A percentile compares a stretch with the other conserved stretches of the same genome.
phyloP scores from a whole-genome alignment of 371 early-diverging fungal species.

The Choanephora cucurbitarum region DNA sequence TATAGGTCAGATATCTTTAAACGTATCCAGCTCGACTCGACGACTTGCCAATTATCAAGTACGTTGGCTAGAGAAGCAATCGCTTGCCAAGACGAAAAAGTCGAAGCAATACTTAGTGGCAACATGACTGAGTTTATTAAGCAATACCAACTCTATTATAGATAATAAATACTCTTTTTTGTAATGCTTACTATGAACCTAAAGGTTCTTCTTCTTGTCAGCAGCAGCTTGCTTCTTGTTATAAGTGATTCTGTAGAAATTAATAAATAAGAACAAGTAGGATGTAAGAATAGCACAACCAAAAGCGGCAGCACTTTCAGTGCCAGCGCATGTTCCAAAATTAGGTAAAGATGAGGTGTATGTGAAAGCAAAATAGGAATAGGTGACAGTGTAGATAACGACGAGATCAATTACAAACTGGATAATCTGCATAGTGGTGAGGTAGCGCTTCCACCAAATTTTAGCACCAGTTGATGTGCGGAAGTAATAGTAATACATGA shows the following conservation, averaged over 20 bases:
- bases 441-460: slow-evolving; percentile 88
- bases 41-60: slow-evolving; percentile 24
- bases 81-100: neutral
- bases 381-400: slow-evolving; percentile 72
- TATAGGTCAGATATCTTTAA: slow-evolving; percentile 15
- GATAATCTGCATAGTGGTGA: slow-evolving; percentile 85
- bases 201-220: neutral
- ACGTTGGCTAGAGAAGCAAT: slow-evolving; percentile 26
- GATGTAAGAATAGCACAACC: slow-evolving; percentile 75
- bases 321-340: slow-evolving; percentile 73
- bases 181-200: neutral
- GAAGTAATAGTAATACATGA: slow-evolving; percentile 91
- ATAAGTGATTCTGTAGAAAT: slow-evolving; percentile 84
- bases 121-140: slow-evolving; percentile 10
- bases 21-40: slow-evolving; percentile 23
- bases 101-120: slow-evolving; percentile 1
- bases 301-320: slow-evolving; percentile 72
- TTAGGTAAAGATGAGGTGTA: slow-evolving; percentile 62
- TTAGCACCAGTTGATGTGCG: slow-evolving; percentile 75
- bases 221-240: slow-evolving; percentile 30
- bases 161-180: slow-evolving; percentile 8
- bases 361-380: slow-evolving; percentile 68
- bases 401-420: slow-evolving; percentile 84
- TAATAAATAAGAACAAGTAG: slow-evolving; percentile 83
- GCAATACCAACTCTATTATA: slow-evolving; percentile 10